These are phyloP conservation scores for Corynascus novoguineensis DNA, from an alignment of 495 filamentous ascomycete species.

Conservation along the genomic window DNA sequence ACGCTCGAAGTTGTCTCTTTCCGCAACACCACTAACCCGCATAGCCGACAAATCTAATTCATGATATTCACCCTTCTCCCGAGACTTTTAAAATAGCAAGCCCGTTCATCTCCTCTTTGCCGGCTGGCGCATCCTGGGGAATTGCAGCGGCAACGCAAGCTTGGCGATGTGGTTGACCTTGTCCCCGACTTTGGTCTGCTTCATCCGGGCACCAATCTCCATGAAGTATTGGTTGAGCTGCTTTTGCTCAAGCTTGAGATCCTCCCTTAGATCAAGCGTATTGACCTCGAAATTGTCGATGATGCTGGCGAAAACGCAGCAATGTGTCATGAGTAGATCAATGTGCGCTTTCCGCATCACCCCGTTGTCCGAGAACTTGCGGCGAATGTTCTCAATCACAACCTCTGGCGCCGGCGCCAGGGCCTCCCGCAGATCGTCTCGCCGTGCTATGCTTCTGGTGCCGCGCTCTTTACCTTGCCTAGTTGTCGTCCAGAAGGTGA, in stretches of 20 bases:
- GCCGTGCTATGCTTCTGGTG: constrained; percentile 37
- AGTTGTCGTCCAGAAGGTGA: constrained; percentile 51
- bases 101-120: constrained; percentile 13
- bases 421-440: constrained; percentile 45
- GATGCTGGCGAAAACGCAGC: constrained; percentile 61
- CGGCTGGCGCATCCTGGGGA: constrained; percentile 56
- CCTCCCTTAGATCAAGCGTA: constrained; percentile 66
- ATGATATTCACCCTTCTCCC: neutral
- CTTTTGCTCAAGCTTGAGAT: constrained; percentile 68
- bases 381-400: constrained; percentile 61
- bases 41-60: neutral
- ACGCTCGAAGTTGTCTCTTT: no score
- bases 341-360: constrained; percentile 56
- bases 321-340: constrained; percentile 61
- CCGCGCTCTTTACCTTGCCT: constrained; percentile 37
- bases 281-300: constrained; percentile 77
- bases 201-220: constrained; percentile 72
- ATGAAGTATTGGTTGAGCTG: constrained; percentile 63
- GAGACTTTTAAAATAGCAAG: neutral
- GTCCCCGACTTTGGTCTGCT: constrained; percentile 44
- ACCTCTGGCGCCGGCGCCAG: constrained; percentile 51
- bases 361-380: constrained; percentile 61
- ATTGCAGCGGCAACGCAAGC: constrained; percentile 72
- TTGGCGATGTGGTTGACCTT: constrained; percentile 56
- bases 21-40: no score